Base-by-base conservation (phyloP, 164 flowering plant genomes). In the Protea cynaroides region DNA sequence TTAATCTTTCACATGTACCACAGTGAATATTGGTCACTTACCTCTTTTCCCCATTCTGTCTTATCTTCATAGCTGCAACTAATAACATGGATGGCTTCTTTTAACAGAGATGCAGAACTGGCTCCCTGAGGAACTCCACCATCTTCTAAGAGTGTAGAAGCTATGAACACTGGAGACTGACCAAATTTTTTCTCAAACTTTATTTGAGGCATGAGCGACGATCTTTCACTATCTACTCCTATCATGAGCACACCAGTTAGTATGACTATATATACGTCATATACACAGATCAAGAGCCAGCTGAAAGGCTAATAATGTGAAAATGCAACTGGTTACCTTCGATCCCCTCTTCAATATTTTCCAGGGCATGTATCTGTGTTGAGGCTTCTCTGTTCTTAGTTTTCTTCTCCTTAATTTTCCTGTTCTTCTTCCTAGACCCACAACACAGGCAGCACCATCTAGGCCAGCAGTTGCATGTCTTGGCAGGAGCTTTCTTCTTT, bases 21-120 rank as follows among this genome's bases (percentile, higher is more conserved):
- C 0, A 2, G 59, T 56, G 17, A 4, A 25, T 3, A 15, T 38
- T 23, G 21, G 3, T 23, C 62, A 21, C 58, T 57, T 61, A 86
- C 92, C 83, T 86, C 92, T 67, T 80, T 83, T 18, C 92, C 92
- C 92, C 92, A 86, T 25, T 84, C 92, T 14, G 92, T 77, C 74
- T 84, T 86, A 59, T 84, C 87, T 79, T 86, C 92, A 70, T 83
- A 86, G 44, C 89, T 89, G 61, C 92, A 86, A 62, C 89, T 84
- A 51, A 86, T 86, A n/a, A 86, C 92, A 70, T 86, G 87, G 34
- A 86, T 81, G 58, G 87, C 88, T 77, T 86, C 92, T 66, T 76
- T 86, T 73, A 86, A 68, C 13, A 84, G 84, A 13, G 82, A 75
- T 50, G 86, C 76, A 23, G 87, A 59, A 70, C 61, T 69, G 11